A percentile compares a stretch with the other conserved stretches of the same genome.
Evolutionary conservation across 192 early-diverging fungal genomes (phyloP).

Genomic region (Rhizophagus sp.): DNA sequence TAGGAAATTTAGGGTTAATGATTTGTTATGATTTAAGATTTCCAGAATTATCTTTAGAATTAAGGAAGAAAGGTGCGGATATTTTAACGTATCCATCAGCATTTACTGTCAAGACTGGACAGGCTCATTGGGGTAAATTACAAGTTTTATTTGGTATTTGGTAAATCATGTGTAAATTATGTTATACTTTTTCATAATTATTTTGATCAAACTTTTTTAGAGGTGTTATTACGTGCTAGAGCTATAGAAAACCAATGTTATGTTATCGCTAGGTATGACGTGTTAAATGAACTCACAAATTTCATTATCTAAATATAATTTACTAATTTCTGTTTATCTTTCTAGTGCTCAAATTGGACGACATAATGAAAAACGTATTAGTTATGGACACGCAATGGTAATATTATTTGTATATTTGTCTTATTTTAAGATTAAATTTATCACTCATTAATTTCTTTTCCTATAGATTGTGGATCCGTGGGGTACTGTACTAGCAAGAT

Average conservation of each 20-base stretch:
- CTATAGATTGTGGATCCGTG: constrained; percentile 79
- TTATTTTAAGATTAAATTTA: neutral
- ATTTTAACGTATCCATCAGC: constrained; percentile 80
- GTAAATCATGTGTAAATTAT: neutral
- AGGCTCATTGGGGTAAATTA: constrained; percentile 74
- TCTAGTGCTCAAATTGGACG: constrained; percentile 71
- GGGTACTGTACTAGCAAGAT: constrained; percentile 72
- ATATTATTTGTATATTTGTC: neutral
- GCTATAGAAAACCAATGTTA: constrained; percentile 86
- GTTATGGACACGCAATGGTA: constrained; percentile 81
- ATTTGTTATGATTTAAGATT: constrained; percentile 87
- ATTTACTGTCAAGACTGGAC: constrained; percentile 79
- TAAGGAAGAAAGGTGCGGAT: constrained; percentile 62
- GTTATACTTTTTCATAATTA: too few relatives aligned
- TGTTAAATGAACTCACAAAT: neutral
- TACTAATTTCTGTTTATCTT: neutral
- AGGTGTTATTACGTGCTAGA: constrained; percentile 72
- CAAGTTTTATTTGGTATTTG: neutral
- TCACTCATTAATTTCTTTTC: neutral
- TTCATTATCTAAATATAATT: neutral
- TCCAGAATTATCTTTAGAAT: constrained; percentile 62
- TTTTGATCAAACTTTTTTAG: constrained; percentile 29
- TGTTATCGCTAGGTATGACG: constrained; percentile 59
- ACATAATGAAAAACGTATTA: constrained; percentile 68
- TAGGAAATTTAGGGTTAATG: constrained; percentile 60